Evolutionary conservation across 768 basidiomycete genomes (phyloP), one percentile per base, ranked within the genome.

Genomic region (Tricholoma saponaceum): DNA sequence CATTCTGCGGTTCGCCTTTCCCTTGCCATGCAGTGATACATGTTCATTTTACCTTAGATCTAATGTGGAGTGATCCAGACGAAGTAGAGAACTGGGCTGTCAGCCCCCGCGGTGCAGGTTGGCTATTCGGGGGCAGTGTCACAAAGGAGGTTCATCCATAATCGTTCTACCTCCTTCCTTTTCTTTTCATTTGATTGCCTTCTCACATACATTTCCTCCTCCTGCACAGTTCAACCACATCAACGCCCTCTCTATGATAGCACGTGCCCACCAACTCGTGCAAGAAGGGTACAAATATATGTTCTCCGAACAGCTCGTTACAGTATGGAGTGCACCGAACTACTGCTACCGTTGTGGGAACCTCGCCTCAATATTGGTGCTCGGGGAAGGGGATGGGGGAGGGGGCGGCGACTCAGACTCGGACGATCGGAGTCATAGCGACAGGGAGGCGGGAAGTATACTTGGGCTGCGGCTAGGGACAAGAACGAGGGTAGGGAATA

Each of bases 41-140:
- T 37, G 35, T 26, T 43, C 26, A 54, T 23, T 18, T 13, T 44
- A 12, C 18, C 26, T 14, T 52, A 94, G 94, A 98, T 68, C 82
- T 98, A 12, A 97, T 98, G 94, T 98, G 96, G 96, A 94, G 91
- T 33, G 95, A 98, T 70, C 95, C 90, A 3, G 95, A 98, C 67
- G 92, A 96, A 43, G 88, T 96, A 39, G 89, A 92, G 39, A 95
- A 90, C 41, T 98, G 96, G 96, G 95, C 94, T 4, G 92, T 98
- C 54, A 95, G 92, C 62, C 96, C 96, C 4, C 82, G 96, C 37
- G 96, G 96, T 18, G 96, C 96, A 5, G 96, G 96, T 0, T 98
- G 94, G 90, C 75, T 97, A 20, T 97, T 98, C 62, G 95, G 95
- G 6, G 86, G 80, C 13, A 85, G 79, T 54, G 92, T 98, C 0